Evolutionary conservation across 2,329 filamentous ascomycete genomes (phyloP).

Genomic region (Gremmenia infestans): DNA sequence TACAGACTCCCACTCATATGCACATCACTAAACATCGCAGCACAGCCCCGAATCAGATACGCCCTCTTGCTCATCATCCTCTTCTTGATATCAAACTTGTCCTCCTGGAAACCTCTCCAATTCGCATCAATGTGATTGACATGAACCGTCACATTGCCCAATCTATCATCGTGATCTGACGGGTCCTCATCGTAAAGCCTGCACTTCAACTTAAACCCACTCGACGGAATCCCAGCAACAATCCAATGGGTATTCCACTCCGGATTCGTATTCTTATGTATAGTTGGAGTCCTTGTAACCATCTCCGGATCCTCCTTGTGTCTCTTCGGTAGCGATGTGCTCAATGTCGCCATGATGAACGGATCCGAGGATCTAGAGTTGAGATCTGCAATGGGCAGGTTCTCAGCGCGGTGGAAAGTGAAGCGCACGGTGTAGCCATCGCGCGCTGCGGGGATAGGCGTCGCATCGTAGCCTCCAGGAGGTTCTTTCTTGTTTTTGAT

Average conservation of each 20-base stretch:
- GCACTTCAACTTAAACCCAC: conserved; percentile 79
- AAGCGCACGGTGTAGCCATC: conserved; percentile 82
- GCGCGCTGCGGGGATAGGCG: conserved; percentile 67
- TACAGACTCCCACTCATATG: conserved; percentile 67
- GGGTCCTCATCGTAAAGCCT: conserved; percentile 87
- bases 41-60: conserved; percentile 67
- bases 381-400: conserved; percentile 80
- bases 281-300: conserved; percentile 68
- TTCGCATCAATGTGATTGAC: conserved; percentile 54
- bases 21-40: conserved; percentile 55
- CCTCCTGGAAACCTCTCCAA: conserved; percentile 63
- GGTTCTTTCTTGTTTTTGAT: conserved; percentile 28
- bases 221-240: conserved; percentile 77
- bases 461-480: conserved; percentile 70
- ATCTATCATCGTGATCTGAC: conserved; percentile 76
- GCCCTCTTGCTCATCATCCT: conserved; percentile 82
- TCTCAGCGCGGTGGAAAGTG: conserved; percentile 73
- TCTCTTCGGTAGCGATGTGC: conserved; percentile 58
- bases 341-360: conserved; percentile 73
- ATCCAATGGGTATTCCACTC: conserved; percentile 83
- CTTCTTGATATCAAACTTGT: conserved; percentile 71
- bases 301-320: conserved; percentile 84
- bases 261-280: conserved; percentile 67
- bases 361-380: conserved; percentile 76
- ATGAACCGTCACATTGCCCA: conserved; percentile 77